Evolutionary conservation across 2,329 filamentous ascomycete species (phyloP), one percentile per base, ranked within the genome.

Genomic region (Simplicillium sp.): DNA sequence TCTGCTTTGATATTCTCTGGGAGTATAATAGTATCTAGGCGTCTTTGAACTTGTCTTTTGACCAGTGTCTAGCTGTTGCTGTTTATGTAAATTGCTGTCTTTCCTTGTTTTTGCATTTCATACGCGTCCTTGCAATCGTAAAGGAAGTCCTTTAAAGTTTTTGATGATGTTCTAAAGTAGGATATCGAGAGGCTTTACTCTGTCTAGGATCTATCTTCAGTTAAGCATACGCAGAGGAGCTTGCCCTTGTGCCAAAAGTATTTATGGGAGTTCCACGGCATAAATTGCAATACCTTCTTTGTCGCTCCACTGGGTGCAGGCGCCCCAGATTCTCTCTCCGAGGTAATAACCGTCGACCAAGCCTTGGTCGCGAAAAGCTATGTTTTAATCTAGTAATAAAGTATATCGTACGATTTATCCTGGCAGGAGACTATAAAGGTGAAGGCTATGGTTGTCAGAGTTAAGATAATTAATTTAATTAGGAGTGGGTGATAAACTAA

Each of bases 1-100:
- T 38, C 41, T 25, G 44, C 34, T 37, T 47, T 47, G 31, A 46
- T 33, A 38, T 42, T 17, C 37, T 43, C 33, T 36, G 40, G 34
- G 15, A 51, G 41, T 14, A 53, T 42, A 32, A 53, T 37, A 16
- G 47, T 51, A 29, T 46, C 45, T 16, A 49, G 37, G 7, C 42
- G 44, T 42, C 47, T 41, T 34, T 57, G 51, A 33, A 45, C 36
- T 37, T 45, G 39, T 41, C 43, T 46, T 28, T 29, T 49, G 35
- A 32, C 47, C 45, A 39, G 51, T 50, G 36, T 52, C 54, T 44
- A 56, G 15, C 41, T 38, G 37, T 55, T 36, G 11, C 47, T 46
- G 33, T 56, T 40, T 37, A 56, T 36, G 44, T 58, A 59, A 13
- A 61, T 52, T 12, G 49, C 46, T 11, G 51, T 53, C 42, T 57